phyloP scores from a whole-genome alignment of 148 eudicot genomes.

The Cornus florida region DNA sequence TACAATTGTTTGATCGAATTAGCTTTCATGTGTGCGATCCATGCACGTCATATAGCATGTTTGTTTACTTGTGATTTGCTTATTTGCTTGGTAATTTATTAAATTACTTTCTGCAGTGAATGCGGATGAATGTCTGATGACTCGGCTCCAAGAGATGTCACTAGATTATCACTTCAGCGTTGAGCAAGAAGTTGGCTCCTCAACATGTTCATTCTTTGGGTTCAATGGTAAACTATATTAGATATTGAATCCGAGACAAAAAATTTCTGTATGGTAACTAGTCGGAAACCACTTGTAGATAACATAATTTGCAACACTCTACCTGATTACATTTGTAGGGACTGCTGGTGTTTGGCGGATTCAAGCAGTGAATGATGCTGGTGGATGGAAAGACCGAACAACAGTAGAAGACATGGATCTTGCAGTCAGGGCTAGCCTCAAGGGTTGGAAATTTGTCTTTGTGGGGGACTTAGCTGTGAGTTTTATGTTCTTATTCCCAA shows the following conservation, averaged over 20 bases:
- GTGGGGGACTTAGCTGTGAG: conserved; percentile 41
- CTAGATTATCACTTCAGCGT: conserved; percentile 50
- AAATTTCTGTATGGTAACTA: background rate
- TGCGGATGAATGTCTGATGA: conserved; percentile 49
- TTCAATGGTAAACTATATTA: conserved; percentile 35
- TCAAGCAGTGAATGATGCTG: conserved; percentile 42
- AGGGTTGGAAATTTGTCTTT: conserved; percentile 48
- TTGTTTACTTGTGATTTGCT: background rate
- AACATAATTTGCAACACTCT: background rate
- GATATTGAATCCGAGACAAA: background rate
- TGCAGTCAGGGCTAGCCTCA: conserved; percentile 47
- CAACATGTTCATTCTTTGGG: conserved; percentile 48
- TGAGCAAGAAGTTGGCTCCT: conserved; percentile 57
- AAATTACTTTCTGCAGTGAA: conserved; percentile 28
- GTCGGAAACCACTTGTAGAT: background rate
- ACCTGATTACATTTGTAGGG: conserved; percentile 17
- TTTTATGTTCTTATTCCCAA: background rate
- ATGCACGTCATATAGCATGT: background rate
- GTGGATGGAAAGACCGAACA: conserved; percentile 60
- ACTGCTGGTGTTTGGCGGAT: conserved; percentile 58
- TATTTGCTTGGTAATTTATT: conserved; percentile 3
- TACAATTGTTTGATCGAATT: background rate
- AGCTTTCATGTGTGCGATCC: background rate
- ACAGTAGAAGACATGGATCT: conserved; percentile 59
- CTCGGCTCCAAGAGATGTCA: conserved; percentile 54